These are phyloP conservation scores for Fusarium chaquense DNA, from an alignment of 2,329 filamentous ascomycete species.

Conservation along the genomic window DNA sequence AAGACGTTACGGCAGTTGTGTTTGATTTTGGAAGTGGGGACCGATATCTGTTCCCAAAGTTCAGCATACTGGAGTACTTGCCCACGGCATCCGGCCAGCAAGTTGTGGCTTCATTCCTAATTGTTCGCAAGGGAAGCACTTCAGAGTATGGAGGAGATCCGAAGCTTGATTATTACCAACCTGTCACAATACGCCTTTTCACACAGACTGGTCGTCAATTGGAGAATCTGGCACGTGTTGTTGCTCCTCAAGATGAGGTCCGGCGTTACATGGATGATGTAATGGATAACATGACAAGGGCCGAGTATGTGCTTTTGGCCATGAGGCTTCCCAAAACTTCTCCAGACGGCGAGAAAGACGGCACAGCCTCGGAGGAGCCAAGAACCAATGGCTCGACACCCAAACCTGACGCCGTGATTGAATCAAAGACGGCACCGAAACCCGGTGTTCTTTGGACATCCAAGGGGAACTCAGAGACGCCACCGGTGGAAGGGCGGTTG, in stretches of 20 bases:
- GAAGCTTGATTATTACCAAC: slow-evolving; percentile 79
- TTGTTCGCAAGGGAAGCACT: slow-evolving; percentile 78
- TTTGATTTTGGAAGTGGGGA: slow-evolving; percentile 81
- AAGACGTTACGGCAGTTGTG: slow-evolving; percentile 74
- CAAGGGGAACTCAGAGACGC: slow-evolving; percentile 40
- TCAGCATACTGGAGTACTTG: slow-evolving; percentile 79
- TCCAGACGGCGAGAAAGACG: slow-evolving; percentile 50
- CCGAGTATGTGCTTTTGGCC: slow-evolving; percentile 74
- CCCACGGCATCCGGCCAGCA: slow-evolving; percentile 63
- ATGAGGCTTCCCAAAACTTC: slow-evolving; percentile 70
- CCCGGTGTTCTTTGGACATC: slow-evolving; percentile 55
- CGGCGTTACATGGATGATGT: slow-evolving; percentile 76
- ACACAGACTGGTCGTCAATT: slow-evolving; percentile 67
- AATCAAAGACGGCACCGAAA: slow-evolving; percentile 42
- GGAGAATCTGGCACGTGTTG: slow-evolving; percentile 70
- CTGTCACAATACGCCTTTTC: slow-evolving; percentile 73
- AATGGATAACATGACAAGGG: slow-evolving; percentile 76
- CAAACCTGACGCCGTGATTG: slow-evolving; percentile 47
- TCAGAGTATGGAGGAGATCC: slow-evolving; percentile 74
- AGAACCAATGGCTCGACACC: slow-evolving; percentile 50
- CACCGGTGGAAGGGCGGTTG: slow-evolving; percentile 31
- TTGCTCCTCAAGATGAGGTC: slow-evolving; percentile 73
- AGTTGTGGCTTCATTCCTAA: slow-evolving; percentile 80
- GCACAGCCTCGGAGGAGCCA: slow-evolving; percentile 47
- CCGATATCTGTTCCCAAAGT: slow-evolving; percentile 82